Percentiles rank a stretch among this genome's conserved stretches.
These are phyloP conservation scores for Aechmea fasciata DNA, from an alignment of 176 grass and related monocot species.

Conservation along the genomic window DNA sequence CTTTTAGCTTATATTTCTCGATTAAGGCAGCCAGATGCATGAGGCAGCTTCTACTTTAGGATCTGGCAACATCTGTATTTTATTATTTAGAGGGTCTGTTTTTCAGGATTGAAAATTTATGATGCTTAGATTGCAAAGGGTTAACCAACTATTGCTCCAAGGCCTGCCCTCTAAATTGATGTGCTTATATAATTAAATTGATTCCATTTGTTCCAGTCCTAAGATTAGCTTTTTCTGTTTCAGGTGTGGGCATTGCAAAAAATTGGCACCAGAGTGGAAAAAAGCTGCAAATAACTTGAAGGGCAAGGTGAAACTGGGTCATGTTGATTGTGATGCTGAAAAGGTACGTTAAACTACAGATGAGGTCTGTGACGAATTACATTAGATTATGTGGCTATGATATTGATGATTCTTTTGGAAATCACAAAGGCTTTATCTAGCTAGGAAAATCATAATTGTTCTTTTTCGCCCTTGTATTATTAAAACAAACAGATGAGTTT, in stretches of 20 bases:
- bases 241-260: slow-evolving; percentile 99
- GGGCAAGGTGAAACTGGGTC: slow-evolving; percentile 89
- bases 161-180: slow-evolving; percentile 7
- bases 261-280: slow-evolving; percentile 99
- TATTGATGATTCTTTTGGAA: no score
- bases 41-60: no score
- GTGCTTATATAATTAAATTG: neutral
- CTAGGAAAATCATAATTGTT: no score
- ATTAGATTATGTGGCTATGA: no score
- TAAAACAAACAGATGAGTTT: neutral
- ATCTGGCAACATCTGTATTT: no score
- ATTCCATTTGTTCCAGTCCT: neutral
- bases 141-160: neutral
- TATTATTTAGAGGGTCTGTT: no score
- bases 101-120: no score
- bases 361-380: neutral
- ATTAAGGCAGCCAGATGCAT: no score
- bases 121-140: no score
- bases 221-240: slow-evolving; percentile 15
- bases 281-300: slow-evolving; percentile 89
- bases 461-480: neutral
- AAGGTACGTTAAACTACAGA: slow-evolving; percentile 42
- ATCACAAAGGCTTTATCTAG: no score
- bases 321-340: slow-evolving; percentile 95
- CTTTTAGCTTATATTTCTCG: no score